phyloP scores from a whole-genome alignment of 1,139 yeast genomes.

The Groenewaldozyma sp. region DNA sequence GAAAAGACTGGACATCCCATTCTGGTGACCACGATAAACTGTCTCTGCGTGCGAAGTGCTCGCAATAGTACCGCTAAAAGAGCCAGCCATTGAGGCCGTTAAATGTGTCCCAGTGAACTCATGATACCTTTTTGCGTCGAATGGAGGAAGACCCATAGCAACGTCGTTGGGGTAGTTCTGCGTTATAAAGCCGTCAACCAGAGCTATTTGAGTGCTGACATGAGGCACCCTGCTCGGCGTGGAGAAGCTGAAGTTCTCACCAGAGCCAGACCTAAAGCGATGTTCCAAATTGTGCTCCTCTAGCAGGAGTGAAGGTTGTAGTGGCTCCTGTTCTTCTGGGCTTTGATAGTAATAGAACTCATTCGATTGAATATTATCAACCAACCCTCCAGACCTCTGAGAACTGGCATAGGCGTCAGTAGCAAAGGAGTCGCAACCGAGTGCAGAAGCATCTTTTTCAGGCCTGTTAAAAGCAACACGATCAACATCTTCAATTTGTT shows the following conservation, averaged over 20 bases:
- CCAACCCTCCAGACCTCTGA: background rate
- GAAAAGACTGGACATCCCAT: background rate
- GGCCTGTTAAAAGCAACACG: too few species aligned
- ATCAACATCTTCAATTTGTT: background rate
- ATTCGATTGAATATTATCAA: too few species aligned
- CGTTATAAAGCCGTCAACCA: background rate
- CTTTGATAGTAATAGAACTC: too few species aligned
- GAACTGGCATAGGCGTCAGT: too few species aligned
- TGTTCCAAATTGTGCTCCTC: background rate
- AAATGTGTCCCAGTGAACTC: background rate
- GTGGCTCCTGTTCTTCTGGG: background rate
- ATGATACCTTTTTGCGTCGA: background rate
- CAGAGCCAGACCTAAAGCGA: background rate
- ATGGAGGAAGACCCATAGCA: background rate
- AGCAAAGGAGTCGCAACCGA: too few species aligned
- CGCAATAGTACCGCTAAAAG: background rate
- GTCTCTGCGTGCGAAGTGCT: background rate
- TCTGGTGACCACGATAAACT: background rate
- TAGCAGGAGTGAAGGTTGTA: background rate
- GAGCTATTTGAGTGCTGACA: background rate
- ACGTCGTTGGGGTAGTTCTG: background rate
- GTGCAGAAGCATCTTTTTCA: background rate
- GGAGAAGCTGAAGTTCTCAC: background rate
- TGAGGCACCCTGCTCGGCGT: background rate
- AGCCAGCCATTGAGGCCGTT: background rate